phyloP scores from a whole-genome alignment of 1,284 basidiomycete species.

The Wallemia hederae region DNA sequence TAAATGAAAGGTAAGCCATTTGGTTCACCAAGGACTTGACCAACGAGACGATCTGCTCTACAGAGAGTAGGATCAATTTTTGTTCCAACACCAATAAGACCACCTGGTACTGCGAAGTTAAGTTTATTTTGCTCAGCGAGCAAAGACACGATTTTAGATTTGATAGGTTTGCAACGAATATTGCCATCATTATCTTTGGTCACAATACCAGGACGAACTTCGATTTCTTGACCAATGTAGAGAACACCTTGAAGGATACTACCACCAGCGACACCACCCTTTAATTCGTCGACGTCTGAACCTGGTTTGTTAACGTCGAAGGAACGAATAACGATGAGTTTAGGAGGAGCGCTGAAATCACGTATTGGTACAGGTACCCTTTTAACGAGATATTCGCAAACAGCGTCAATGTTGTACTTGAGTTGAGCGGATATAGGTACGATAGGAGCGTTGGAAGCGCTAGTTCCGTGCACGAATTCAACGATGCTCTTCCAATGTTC shows the following conservation, averaged over 20 bases:
- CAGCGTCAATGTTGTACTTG: conserved; percentile 98
- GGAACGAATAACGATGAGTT: conserved; percentile 94
- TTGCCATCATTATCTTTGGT: conserved; percentile 77
- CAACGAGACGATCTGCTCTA: conserved; percentile 82
- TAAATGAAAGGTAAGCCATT: conserved; percentile 82
- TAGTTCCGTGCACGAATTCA: conserved; percentile 81
- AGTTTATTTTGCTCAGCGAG: conserved; percentile 85
- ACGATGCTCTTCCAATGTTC: conserved; percentile 81
- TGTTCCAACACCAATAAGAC: conserved; percentile 91
- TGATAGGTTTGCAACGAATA: conserved; percentile 77
- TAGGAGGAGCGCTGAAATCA: conserved; percentile 69
- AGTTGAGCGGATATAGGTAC: conserved; percentile 95
- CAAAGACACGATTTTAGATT: conserved; percentile 64
- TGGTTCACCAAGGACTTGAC: conserved; percentile 79
- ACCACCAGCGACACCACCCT: conserved; percentile 92
- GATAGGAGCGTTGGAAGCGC: conserved; percentile 86
- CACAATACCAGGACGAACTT: conserved; percentile 88
- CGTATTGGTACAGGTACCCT: conserved; percentile 78
- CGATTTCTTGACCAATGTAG: conserved; percentile 64
- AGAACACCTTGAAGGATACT: conserved; percentile 82
- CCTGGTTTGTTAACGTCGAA: conserved; percentile 99
- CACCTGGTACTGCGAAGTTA: conserved; percentile 85
- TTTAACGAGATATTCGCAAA: conserved; percentile 95
- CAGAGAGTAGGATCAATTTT: conserved; percentile 88
- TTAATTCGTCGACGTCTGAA: conserved; percentile 81